Conservation (phyloP, 1,284 basidiomycete species). For the Peniophora sp. region DNA sequence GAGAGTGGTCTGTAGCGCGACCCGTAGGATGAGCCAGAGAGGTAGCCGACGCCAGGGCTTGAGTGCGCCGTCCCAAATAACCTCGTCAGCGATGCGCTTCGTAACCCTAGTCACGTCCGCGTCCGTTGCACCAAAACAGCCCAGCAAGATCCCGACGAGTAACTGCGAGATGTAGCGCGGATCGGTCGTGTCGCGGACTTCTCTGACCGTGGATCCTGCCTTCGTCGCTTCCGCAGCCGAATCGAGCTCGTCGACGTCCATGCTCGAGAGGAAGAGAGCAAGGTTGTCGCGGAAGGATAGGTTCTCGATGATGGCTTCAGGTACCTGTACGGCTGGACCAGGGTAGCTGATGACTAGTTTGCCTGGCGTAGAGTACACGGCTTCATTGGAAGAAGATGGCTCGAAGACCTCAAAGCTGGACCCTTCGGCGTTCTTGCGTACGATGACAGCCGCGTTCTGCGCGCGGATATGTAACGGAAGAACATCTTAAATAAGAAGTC, state of each 20-base stretch:
- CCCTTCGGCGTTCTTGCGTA: slow-evolving; percentile 18
- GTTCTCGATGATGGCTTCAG: slow-evolving; percentile 20
- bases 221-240: slow-evolving; percentile 12
- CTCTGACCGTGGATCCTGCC: slow-evolving; percentile 15
- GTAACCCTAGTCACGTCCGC: slow-evolving; percentile 21
- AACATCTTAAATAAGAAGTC: slow-evolving; percentile 10
- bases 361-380: slow-evolving; percentile 27
- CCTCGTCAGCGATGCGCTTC: slow-evolving; percentile 37
- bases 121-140: slow-evolving; percentile 11
- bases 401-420: slow-evolving; percentile 35
- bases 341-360: slow-evolving; percentile 30
- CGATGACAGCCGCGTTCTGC: slow-evolving; percentile 36
- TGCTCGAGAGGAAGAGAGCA: slow-evolving; percentile 23
- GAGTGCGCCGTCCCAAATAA: slow-evolving; percentile 28
- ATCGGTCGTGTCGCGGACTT: slow-evolving; percentile 23
- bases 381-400: slow-evolving; percentile 22
- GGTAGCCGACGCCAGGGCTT: slow-evolving; percentile 40
- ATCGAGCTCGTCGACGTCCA: slow-evolving; percentile 17
- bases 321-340: slow-evolving; percentile 23
- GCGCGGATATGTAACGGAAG: slow-evolving; percentile 27
- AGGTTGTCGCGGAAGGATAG: slow-evolving; percentile 21
- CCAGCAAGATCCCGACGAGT: slow-evolving; percentile 31
- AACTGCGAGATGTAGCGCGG: slow-evolving; percentile 35
- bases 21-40: slow-evolving; percentile 37
- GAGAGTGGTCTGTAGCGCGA: slow-evolving; percentile 36